These are phyloP conservation scores for Fusarium sororula DNA, from an alignment of 2,329 filamentous ascomycete genomes.

Conservation along the genomic window DNA sequence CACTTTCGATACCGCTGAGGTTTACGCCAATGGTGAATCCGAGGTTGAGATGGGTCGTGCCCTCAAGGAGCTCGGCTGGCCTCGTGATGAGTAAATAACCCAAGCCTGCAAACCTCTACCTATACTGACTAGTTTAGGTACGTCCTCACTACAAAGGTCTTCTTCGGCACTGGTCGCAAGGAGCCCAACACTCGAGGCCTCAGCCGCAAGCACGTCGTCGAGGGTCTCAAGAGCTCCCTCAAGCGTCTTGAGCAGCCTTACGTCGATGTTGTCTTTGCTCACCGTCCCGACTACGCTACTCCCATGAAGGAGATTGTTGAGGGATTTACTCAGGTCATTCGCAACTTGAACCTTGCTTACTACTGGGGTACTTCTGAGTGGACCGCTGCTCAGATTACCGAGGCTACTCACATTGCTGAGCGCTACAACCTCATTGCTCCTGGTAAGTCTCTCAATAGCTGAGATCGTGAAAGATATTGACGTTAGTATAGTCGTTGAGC, in stretches of 20 bases:
- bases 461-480: not conserved
- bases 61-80: constrained; percentile 67
- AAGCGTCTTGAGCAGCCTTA: constrained; percentile 40
- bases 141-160: constrained; percentile 59
- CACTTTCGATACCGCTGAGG: constrained; percentile 69
- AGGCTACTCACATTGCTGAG: constrained; percentile 64
- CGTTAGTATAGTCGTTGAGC: constrained; percentile 61
- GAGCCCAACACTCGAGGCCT: constrained; percentile 68
- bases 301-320: constrained; percentile 43
- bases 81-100: constrained; percentile 57
- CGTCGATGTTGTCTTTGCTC: constrained; percentile 42
- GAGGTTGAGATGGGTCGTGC: constrained; percentile 70
- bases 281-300: constrained; percentile 39
- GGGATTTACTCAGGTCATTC: constrained; percentile 41
- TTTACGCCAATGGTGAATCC: constrained; percentile 67
- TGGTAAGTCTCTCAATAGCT: not conserved
- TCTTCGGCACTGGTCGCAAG: constrained; percentile 44
- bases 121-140: constrained; percentile 41
- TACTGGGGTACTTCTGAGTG: constrained; percentile 71
- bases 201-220: constrained; percentile 72
- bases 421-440: constrained; percentile 70
- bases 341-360: constrained; percentile 42
- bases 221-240: constrained; percentile 49
- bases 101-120: accelerated
- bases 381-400: constrained; percentile 71